phyloP scores from a whole-genome alignment of 139 green algal species.

The Spirogloea muscicola region DNA sequence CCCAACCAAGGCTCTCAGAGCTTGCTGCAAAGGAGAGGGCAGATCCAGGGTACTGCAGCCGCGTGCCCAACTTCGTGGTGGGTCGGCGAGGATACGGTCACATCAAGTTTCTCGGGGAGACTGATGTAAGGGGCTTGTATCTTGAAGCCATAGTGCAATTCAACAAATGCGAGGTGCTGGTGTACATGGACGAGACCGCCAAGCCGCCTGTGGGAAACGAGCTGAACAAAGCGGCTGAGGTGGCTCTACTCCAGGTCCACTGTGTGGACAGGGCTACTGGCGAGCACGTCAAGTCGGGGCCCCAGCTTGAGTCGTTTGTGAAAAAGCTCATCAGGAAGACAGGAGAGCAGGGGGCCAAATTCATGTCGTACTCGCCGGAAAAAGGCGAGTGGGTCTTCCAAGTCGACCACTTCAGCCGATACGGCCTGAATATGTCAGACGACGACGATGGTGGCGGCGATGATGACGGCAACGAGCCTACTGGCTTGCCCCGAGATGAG shows the following conservation, averaged over 20 bases:
- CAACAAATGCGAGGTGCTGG: conserved; percentile 54
- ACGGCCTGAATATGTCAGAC: conserved; percentile 64
- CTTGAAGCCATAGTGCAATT: conserved; percentile 71
- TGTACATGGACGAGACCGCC: conserved; percentile 64
- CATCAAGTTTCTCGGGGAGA: conserved; percentile 73
- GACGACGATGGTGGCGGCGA: neutral
- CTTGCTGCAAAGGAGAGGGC: conserved; percentile 61
- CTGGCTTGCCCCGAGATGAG: too few species aligned
- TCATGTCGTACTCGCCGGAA: conserved; percentile 70
- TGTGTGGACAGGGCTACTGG: conserved; percentile 53
- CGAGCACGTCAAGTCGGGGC: conserved; percentile 31
- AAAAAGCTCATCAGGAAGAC: conserved; percentile 57
- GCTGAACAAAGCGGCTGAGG: conserved; percentile 73
- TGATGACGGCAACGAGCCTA: too few species aligned
- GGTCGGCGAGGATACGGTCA: conserved; percentile 58
- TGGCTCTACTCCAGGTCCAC: conserved; percentile 69
- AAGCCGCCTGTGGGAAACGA: conserved; percentile 76
- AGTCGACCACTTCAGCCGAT: conserved; percentile 91
- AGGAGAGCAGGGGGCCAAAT: conserved; percentile 66
- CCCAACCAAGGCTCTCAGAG: conserved; percentile 55
- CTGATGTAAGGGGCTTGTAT: conserved; percentile 70
- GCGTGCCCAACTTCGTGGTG: conserved; percentile 69
- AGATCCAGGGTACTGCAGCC: conserved; percentile 51
- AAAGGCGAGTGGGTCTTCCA: conserved; percentile 78
- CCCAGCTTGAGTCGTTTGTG: conserved; percentile 50